Evolutionary conservation across 805 yeast species (phyloP), one percentile per base, ranked within the genome.

Genomic region (Teunomyces tritomae): DNA sequence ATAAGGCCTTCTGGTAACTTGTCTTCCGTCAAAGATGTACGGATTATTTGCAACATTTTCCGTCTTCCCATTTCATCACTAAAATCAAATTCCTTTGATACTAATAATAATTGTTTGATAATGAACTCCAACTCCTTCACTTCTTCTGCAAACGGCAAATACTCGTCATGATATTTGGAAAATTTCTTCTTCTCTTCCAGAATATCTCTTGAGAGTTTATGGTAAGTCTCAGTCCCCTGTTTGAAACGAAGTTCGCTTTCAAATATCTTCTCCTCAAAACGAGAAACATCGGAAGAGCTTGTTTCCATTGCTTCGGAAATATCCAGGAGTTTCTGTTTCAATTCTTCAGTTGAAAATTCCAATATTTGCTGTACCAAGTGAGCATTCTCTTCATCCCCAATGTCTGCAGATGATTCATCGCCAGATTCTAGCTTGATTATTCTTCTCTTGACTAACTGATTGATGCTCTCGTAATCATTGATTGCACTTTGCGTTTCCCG

Each of bases 61-160:
- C 96, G 78, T 59, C 97, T 79, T 16, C 97, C 97, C 41, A 87
- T 79, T 64, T 91, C 96, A 69, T 94, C 97, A 56, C 89, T 85
- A 58, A 82, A 89, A 63, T 94, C 98, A 59, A 85, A 86, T 33
- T 80, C 79, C 27, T 78, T 77, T 0, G 91, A 84, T 26, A 89
- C 78, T 8, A 71, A 64, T 33, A 92, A 62, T 16, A 92, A 64
- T 63, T 94, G 96, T 49, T 82, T 82, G 36, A 90, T 76, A 41
- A 90, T 80, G 59, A 83, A 90, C 52, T 87, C 91, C 27, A 82
- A 61, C 47, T 85, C 89, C 17, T 70, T 73, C 4, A 78, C 69
- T 46, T 83, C 83, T 3, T 70, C 73, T 1, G 71, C 65, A 44
- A 65, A 63, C 2, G 64, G 56, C n/a, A 49, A 43, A 39, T 59